Evolutionary conservation across 2,329 filamentous ascomycete genomes (phyloP), one percentile per base, ranked within the genome.

Genomic region (Verticillium alfalfae): DNA sequence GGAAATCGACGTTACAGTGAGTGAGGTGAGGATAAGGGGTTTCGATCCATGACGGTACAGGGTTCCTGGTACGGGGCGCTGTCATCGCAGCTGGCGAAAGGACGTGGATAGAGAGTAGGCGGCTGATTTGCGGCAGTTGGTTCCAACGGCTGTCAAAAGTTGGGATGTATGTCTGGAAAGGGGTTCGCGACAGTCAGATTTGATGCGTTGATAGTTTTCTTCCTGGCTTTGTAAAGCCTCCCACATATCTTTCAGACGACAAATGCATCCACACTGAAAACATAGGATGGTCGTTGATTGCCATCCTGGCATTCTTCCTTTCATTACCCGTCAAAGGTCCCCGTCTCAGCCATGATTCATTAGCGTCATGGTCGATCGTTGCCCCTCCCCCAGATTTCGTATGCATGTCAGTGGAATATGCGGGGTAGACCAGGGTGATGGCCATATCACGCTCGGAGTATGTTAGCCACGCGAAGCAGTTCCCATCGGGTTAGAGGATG

Each of bases 1-100:
- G 79, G 65, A 79, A 80, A 26, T 72, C 71, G 49, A 79, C 60
- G 34, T 75, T 64, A 63, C 67, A 70, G 64, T 73, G 66, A 18
- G 71, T 64, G 39, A 75, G 62, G 31, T 73, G 67, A 36, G 72
- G 72, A 36, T 73, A 72, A 1, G 70, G 66, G 13, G 67, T 69
- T 58, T 70, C 56, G 55, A 77, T 71, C 74, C 73, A 74, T 39
- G 64, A 64, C 3, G 72, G 72, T 67, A 75, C 67, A 2, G 68
- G 64, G 63, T 69, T 71, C 61, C 62, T 70, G 52, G 66, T 69
- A 49, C 45, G 45, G 9, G n/a, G 45, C 8, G 45, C 45, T 26
- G 45, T 49, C 45, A 49, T 49, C 9, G 62, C 60, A 12, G 65
- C 65, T 5, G 66, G 66, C 16, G 70, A 64, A 67, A 70, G 70